A percentile compares a stretch with the other conserved stretches of the same genome.
These are phyloP conservation scores for Beta lomatogona DNA, from an alignment of 179 eudicot genomes.

Conservation along the genomic window DNA sequence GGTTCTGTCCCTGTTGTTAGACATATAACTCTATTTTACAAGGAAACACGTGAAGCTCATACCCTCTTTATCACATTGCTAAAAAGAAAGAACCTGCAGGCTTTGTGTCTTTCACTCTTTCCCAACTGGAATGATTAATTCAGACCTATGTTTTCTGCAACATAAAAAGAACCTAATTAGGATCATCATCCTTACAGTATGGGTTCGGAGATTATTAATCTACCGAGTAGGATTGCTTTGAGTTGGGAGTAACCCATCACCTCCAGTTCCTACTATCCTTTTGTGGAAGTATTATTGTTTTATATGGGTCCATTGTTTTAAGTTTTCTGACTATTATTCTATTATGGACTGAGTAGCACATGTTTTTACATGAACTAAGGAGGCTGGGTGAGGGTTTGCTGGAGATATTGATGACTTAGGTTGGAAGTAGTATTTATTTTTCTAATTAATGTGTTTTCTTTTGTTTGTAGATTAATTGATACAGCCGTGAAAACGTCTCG, in stretches of 20 bases:
- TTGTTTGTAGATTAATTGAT: conserved; percentile 73
- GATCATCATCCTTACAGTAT: not conserved
- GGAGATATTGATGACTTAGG: no score
- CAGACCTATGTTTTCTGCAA: no score
- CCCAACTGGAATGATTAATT: no score
- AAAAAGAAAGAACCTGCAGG: not conserved
- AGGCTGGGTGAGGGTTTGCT: no score
- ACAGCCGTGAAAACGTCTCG: conserved; percentile 99
- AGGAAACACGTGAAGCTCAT: not conserved
- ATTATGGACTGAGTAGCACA: not conserved
- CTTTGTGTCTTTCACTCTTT: no score
- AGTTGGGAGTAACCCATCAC: not conserved
- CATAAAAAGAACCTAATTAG: not conserved
- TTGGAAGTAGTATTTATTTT: not conserved
- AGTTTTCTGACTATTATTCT: no score
- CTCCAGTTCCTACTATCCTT: not conserved
- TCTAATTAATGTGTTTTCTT: conserved; percentile 1
- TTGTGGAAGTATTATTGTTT: no score
- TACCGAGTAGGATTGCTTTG: not conserved
- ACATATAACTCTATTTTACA: not conserved
- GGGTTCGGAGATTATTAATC: not conserved
- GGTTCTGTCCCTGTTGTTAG: not conserved
- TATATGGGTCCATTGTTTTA: no score
- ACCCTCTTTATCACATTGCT: not conserved
- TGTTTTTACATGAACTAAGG: no score